phyloP scores from a whole-genome alignment of 768 basidiomycete genomes.

The Leccinum rimulosum region DNA sequence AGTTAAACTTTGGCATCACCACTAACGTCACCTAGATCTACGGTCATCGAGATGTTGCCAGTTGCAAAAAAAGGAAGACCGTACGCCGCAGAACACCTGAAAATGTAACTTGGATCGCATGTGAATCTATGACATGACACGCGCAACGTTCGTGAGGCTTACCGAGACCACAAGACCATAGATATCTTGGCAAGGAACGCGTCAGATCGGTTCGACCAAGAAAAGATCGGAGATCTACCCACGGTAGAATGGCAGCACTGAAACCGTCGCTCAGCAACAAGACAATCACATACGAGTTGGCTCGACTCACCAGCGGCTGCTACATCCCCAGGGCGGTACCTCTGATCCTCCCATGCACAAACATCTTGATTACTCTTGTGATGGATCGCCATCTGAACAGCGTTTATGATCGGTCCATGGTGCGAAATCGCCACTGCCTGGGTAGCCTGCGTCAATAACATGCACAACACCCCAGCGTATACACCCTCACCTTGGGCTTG shows the following conservation, averaged over 20 bases:
- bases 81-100: constrained; percentile 51
- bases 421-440: constrained; percentile 70
- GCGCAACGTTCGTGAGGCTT: constrained; percentile 17
- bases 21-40: constrained; percentile 50
- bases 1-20: constrained; percentile 61
- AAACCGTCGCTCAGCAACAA: constrained; percentile 10
- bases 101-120: constrained; percentile 44
- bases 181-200: constrained; percentile 41
- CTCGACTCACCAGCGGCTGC: constrained; percentile 50
- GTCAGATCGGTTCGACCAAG: constrained; percentile 11
- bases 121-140: constrained; percentile 4
- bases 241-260: constrained; percentile 65
- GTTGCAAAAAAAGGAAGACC: constrained; percentile 6
- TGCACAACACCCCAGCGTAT: not conserved
- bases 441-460: not conserved
- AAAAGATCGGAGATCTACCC: constrained; percentile 23
- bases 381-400: constrained; percentile 57
- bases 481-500: constrained; percentile 30
- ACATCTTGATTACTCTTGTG: constrained; percentile 42
- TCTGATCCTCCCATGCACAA: constrained; percentile 37
- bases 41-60: constrained; percentile 2
- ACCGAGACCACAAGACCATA: constrained; percentile 60
- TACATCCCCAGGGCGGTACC: constrained; percentile 54
- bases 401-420: constrained; percentile 60
- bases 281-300: not conserved